A percentile compares a stretch with the other conserved stretches of the same genome.
phyloP scores from a whole-genome alignment of 2,329 filamentous ascomycete genomes.

The Pseudofabraea citricarpa region DNA sequence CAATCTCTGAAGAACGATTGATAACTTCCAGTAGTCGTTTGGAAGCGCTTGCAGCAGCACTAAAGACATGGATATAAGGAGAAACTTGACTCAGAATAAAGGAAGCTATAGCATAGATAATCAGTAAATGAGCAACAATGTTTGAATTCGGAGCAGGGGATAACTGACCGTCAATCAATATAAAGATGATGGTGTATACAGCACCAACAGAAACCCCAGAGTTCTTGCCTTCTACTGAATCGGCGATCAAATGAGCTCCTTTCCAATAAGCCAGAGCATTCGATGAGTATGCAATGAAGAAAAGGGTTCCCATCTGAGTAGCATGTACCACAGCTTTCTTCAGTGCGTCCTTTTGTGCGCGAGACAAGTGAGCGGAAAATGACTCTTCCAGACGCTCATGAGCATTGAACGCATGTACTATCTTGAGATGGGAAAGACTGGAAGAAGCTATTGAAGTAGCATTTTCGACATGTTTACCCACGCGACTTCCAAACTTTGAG shows the following conservation, averaged over 20 bases:
- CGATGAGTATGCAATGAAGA: slow-evolving; percentile 51
- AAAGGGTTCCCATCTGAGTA: slow-evolving; percentile 45
- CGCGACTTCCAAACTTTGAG: slow-evolving; percentile 36
- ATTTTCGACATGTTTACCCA: slow-evolving; percentile 40
- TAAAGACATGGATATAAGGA: slow-evolving; percentile 45
- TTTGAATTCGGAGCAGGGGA: not conserved
- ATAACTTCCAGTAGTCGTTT: slow-evolving; percentile 33
- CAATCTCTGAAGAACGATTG: slow-evolving; percentile 24
- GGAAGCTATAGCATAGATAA: not conserved
- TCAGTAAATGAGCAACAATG: not conserved
- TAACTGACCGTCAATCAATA: slow-evolving; percentile 43
- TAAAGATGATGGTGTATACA: slow-evolving; percentile 45
- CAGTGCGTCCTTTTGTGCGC: slow-evolving; percentile 37
- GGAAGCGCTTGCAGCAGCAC: slow-evolving; percentile 15
- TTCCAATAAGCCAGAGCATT: slow-evolving; percentile 56
- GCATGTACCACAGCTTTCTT: slow-evolving; percentile 45
- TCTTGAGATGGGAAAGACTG: slow-evolving; percentile 41
- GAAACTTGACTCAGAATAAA: slow-evolving; percentile 46
- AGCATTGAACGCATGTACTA: slow-evolving; percentile 49
- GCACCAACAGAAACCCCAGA: slow-evolving; percentile 27
- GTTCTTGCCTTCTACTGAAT: slow-evolving; percentile 14
- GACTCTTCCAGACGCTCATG: slow-evolving; percentile 42
- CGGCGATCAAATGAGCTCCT: slow-evolving; percentile 45
- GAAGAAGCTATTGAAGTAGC: slow-evolving; percentile 49
- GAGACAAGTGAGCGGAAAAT: slow-evolving; percentile 39